Percentiles rank a stretch among this genome's conserved stretches.
phyloP scores from a whole-genome alignment of 345 rosid species.

The Hypericum perforatum region DNA sequence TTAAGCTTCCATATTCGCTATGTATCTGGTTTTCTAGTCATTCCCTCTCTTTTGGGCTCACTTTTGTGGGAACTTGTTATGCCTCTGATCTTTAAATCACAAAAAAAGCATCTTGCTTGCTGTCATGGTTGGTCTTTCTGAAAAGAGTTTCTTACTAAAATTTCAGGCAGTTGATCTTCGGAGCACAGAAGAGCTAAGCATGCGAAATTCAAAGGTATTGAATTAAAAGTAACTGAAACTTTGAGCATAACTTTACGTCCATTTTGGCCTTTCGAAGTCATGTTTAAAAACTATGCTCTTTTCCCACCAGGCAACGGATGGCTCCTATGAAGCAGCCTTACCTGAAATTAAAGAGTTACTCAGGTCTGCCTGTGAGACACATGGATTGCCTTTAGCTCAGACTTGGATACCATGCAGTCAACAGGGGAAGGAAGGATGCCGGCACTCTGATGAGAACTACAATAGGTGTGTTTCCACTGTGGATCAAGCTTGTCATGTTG shows the following conservation, averaged over 20 bases:
- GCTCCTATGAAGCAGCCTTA: slow-evolving; percentile 55
- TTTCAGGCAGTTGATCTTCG: slow-evolving; percentile 82
- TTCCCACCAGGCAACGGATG: slow-evolving; percentile 36
- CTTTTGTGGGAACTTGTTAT: no score
- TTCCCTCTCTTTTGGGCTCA: no score
- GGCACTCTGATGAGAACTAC: slow-evolving; percentile 71
- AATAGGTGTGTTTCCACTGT: slow-evolving; percentile 64
- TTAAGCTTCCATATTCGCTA: no score
- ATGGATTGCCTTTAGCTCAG: slow-evolving; percentile 72
- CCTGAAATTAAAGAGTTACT: slow-evolving; percentile 71
- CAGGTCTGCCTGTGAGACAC: slow-evolving; percentile 65
- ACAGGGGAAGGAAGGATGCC: slow-evolving; percentile 72
- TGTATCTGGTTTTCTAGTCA: no score
- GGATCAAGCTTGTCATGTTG: slow-evolving; percentile 60
- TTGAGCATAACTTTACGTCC: neutral
- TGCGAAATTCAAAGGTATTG: slow-evolving; percentile 43
- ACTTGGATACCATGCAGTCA: slow-evolving; percentile 73
- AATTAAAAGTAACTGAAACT: slow-evolving; percentile 11
- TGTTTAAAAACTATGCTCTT: slow-evolving; percentile 1
- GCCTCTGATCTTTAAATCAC: no score
- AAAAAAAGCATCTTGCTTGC: no score
- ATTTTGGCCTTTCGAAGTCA: slow-evolving; percentile 9
- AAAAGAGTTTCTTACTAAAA: neutral
- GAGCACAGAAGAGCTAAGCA: slow-evolving; percentile 38
- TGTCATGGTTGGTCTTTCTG: neutral